Base-by-base conservation (phyloP, 306 rosid species). In the Purshia tridentata region DNA sequence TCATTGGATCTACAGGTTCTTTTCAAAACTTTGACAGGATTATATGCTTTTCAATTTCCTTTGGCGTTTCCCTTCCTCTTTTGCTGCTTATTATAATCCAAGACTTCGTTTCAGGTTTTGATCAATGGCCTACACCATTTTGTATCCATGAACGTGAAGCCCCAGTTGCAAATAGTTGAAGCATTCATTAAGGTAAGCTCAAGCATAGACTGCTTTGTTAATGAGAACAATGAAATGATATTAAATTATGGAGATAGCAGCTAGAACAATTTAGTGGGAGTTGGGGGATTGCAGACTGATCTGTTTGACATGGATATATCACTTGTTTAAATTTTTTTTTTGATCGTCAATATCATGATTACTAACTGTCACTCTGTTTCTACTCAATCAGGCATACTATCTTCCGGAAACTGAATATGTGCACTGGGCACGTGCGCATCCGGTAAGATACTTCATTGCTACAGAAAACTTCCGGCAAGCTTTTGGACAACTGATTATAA, bases 401-500 rank as follows among this genome's bases (percentile, higher is more conserved):
- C 97, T 95, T 75, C 99, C 96, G 0, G 98, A 91, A 82, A 95
- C 98, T 20, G 99, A 91, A 83, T 90, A 80, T 76, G 96, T 89
- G 76, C 92, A 91, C 82, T 94, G 99, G 99, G 88, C 97, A 42
- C 92, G 90, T 0, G 88, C 87, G 22, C 97, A 94, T 81, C 95
- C 95, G 39, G 99, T 94, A 85, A 87, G 91, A 73, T 70, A 40
- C 29, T 65, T 44, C 37, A 67, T 60, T 57, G 69, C 76, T 68
- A 37, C 51, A 57, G 58, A 69, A 37, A 5, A 61, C 8, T 47
- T 41, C 0, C 29, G 20, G 14, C n/a, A 12, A 41, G 57, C 16
- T 29, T 62, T 19, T 55, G 51, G 54, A 40, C 29, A 9, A 11
- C 37, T 8, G n/a, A 5, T 14, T 48, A 54, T 66, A 6, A 22